Evolutionary conservation across 1,284 basidiomycete species (phyloP).

Genomic region (Cutaneotrichosporon curvatum): DNA sequence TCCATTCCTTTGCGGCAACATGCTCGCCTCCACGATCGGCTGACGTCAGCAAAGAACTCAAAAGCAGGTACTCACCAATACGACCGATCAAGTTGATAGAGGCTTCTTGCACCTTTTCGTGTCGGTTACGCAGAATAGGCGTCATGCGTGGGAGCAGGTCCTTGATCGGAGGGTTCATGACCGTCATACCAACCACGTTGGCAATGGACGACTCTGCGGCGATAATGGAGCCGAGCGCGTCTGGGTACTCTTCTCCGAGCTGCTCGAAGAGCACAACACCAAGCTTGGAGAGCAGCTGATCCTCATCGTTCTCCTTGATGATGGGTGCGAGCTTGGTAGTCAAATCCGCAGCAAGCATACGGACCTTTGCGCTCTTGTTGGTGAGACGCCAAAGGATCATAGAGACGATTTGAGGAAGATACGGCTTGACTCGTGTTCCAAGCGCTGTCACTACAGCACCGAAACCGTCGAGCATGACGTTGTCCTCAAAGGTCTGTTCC

Average conservation of each 20-base stretch:
- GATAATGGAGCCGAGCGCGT: slow-evolving; percentile 97
- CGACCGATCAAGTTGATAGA: slow-evolving; percentile 99
- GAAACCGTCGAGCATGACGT: slow-evolving; percentile 98
- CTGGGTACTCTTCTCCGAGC: slow-evolving; percentile 98
- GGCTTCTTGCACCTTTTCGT: slow-evolving; percentile 99
- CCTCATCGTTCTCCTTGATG: slow-evolving; percentile 98
- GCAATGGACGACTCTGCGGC: slow-evolving; percentile 97
- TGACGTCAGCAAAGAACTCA: slow-evolving; percentile 29
- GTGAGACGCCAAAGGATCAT: slow-evolving; percentile 98
- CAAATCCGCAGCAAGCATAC: slow-evolving; percentile 96
- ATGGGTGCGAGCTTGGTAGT: slow-evolving; percentile 91
- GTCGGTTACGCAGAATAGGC: slow-evolving; percentile 94
- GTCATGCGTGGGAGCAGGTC: slow-evolving; percentile 98
- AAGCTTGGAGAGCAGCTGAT: slow-evolving; percentile 89
- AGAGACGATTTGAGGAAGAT: slow-evolving; percentile 98
- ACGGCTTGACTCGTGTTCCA: slow-evolving; percentile 96
- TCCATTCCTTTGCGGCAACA: slow-evolving; percentile 98
- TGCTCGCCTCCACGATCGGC: slow-evolving; percentile 97
- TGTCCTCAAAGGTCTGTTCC: slow-evolving; percentile 97
- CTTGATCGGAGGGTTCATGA: slow-evolving; percentile 99
- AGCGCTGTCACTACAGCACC: slow-evolving; percentile 95
- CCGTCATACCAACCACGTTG: slow-evolving; percentile 99
- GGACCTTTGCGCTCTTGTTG: slow-evolving; percentile 98
- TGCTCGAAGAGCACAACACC: slow-evolving; percentile 97
- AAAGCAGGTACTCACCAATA: slow-evolving; percentile 58